Base-by-base conservation (phyloP, 2,329 filamentous ascomycete genomes). In the Xylaria multiplex region DNA sequence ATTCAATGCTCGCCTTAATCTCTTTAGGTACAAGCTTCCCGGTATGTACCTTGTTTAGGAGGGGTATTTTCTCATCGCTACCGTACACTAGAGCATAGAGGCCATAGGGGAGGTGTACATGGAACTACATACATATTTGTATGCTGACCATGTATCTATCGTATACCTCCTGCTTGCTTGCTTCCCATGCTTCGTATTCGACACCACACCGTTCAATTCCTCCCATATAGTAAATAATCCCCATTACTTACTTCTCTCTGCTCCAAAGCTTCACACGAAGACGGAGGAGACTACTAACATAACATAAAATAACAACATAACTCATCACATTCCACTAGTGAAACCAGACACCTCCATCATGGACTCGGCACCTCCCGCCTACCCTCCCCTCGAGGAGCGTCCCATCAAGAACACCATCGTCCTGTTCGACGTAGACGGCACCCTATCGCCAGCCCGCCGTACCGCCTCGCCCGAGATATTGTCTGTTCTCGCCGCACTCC, bases 401-500 rank as follows among this genome's bases (percentile, higher is more conserved):
- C 92, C 93, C 49, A 83, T 97, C 80, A 93, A 94, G 83, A 93
- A 96, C 85, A 98, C 95, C 71, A 92, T 99, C 80, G 90, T 89
- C 77, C 90, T 99, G 70, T 99, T 99, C 81, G 96, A 99, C 81
- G 96, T 99, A 67, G 96, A 99, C 79, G 92, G 88, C 76, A 97
- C 96, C 35, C 88, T 99, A 73, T 96, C 93, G 16, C 91, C 89
- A 48, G 90, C 96, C 52, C 89, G 96, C 71, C 85, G 86, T 74
- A 92, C 77, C 66, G 92, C 88, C 73, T 88, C 89, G 43, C 89
- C 92, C 62, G 92, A 97, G 79, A 96, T 97, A 86, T 90, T 97
- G 71, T 81, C 88, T 70, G 84, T 95, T 69, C 92, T 98, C 76
- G 86, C 90, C 54, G 84, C 85, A 58, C 90, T 98, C 73, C 93